phyloP scores from a whole-genome alignment of 306 rosid genomes.

The Crotalaria pallida region DNA sequence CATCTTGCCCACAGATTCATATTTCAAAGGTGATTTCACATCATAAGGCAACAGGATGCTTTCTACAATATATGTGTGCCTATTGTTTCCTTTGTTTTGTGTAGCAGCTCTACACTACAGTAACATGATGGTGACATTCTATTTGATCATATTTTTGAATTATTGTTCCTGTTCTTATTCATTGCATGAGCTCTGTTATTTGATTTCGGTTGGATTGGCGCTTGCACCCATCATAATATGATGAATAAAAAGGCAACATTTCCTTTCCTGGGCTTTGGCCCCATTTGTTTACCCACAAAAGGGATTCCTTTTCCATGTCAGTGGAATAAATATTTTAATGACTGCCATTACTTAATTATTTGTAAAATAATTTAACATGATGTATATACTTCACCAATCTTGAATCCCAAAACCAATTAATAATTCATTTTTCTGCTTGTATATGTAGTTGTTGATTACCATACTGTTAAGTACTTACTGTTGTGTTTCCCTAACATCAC shows the following conservation, averaged over 20 bases:
- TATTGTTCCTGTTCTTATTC: background rate
- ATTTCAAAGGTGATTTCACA: background rate
- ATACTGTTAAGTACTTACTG: background rate
- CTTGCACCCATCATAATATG: no score
- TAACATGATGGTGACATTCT: background rate
- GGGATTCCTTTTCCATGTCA: no score
- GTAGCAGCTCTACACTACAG: background rate
- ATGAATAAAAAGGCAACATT: no score
- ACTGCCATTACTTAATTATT: background rate
- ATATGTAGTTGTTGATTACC: slow-evolving; percentile 3
- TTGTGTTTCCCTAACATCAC: slow-evolving; percentile 4
- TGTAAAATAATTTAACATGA: background rate
- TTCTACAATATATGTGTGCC: background rate
- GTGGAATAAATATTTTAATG: no score
- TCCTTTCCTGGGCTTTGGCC: no score
- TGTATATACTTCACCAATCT: background rate
- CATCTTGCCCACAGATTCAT: background rate
- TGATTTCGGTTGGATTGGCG: no score
- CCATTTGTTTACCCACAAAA: no score
- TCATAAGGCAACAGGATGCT: background rate
- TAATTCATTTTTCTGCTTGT: slow-evolving; percentile 1
- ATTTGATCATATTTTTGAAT: background rate
- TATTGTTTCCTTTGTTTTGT: background rate
- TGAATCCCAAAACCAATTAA: background rate
- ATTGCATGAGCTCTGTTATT: background rate